phyloP scores from a whole-genome alignment of 345 rosid genomes.

The Moricandia moricandioides region DNA sequence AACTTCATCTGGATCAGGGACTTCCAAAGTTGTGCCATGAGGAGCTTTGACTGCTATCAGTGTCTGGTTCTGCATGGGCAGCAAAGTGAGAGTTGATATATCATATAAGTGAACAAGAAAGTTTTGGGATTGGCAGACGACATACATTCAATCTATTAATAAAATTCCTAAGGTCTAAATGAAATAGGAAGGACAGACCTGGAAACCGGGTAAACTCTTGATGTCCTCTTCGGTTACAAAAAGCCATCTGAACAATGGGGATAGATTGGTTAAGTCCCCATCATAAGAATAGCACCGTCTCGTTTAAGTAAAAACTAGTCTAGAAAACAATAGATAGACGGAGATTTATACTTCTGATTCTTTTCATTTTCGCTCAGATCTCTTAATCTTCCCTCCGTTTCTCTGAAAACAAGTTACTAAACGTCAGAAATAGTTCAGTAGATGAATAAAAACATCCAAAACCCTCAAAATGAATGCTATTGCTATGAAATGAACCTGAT shows the following conservation, averaged over 20 bases:
- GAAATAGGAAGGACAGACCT: conserved; percentile 41
- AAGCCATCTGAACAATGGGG: conserved; percentile 68
- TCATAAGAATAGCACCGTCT: conserved; percentile 16
- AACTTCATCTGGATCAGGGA: conserved; percentile 93
- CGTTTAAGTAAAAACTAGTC: not conserved
- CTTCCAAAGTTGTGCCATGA: conserved; percentile 94
- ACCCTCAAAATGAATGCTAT: conserved; percentile 26
- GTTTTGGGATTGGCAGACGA: no score
- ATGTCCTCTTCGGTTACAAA: conserved; percentile 89
- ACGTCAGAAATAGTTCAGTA: conserved; percentile 36
- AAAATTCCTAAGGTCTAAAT: not conserved
- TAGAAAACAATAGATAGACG: not conserved
- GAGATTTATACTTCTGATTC: conserved; percentile 61
- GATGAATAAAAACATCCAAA: conserved; percentile 18
- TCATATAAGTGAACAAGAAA: not conserved
- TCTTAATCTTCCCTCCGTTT: conserved; percentile 72
- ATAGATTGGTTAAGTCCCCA: conserved; percentile 20
- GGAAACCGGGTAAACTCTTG: conserved; percentile 71
- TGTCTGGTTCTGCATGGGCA: conserved; percentile 70
- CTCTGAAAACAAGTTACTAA: conserved; percentile 50
- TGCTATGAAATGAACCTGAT: conserved; percentile 64
- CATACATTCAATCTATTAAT: no score
- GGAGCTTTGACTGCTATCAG: conserved; percentile 97
- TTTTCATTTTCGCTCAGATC: conserved; percentile 71
- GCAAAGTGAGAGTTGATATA: conserved; percentile 18